Evolutionary conservation across 2,329 filamentous ascomycete genomes (phyloP), one percentile per base, ranked within the genome.

Genomic region (Metarhizium robertsii): DNA sequence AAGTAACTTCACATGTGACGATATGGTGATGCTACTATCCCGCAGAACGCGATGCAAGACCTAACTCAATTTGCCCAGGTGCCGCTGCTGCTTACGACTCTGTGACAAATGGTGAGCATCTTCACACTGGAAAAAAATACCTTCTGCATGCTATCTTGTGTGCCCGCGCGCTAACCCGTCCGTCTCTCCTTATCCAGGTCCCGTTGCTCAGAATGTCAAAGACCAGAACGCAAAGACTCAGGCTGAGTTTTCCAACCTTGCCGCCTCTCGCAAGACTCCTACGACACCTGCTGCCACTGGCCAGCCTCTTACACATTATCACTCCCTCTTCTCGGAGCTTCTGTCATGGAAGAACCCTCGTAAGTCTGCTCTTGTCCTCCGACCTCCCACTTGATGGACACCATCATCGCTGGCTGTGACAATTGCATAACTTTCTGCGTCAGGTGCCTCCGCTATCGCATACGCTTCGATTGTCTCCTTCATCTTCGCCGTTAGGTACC

Each of bases 331-430:
- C 71, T 80, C 79, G 52, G 82, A 85, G 68, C 76, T 88, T 56
- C 74, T 88, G 59, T 86, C 84, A 61, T 87, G 85, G 83, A 78
- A 85, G 66, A 84, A 85, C 68, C 83, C 83, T 66, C 79, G 83
- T 84, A 76, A 66, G 79, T 58, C 16, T 25, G 42, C 42, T 20
- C 14, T 6, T 45, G 46, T 30, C 49, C 52, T 25, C 53, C 20
- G 42, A 45, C 8, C n/a, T 3, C 4, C 16, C 16, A 45, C 7
- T 18, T 45, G 50, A 46, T 36, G 14, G 6, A 34, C 52, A 43
- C 54, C 42, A 36, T 42, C 38, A 11, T 36, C 7, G 34, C 30
- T 13, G 8, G 16, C 32, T 14, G 30, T 30, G 5, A 42, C 20
- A 29, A 14, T 14, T 5, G 14, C 38, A 3, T 16, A 40, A 40